Evolutionary conservation across 768 basidiomycete species (phyloP), one percentile per base, ranked within the genome.

Genomic region (Stropharia rugosoannulata): DNA sequence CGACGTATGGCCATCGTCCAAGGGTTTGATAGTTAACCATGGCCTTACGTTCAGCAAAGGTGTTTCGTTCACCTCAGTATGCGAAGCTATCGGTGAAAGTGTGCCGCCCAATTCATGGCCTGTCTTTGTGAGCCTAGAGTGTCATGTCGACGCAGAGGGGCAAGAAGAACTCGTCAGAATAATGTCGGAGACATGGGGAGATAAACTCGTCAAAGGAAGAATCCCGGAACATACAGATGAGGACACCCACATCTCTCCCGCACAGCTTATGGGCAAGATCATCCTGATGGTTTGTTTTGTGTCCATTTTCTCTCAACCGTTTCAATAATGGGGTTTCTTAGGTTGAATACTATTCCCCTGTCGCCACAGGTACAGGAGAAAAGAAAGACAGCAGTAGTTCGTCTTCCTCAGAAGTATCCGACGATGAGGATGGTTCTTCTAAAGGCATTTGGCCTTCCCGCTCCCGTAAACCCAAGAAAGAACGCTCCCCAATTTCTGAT

Each of bases 1-100:
- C 48, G 85, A 88, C 59, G 84, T 85, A 7, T 88, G 86, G 85
- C 75, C 81, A 5, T 79, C 80, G 0, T 68, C 73, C 6, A 73
- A 76, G 39, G 82, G 83, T 0, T 74, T 79, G 11, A 68, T 83
- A 48, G 83, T 86, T 32, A 86, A 81, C 0, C 85, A 86, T 58
- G 85, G 85, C 1, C 73, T 81, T 59, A 86, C 85, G 1, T 73
- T 85, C 55, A 81, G 76, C 59, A 75, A 76, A 60, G 74, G 77
- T 29, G 74, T 85, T 4, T 63, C 79, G 1, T 83, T 87, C 54
- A 51, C 74, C 19, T 73, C 72, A 25, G 85, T 85, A 0, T 84
- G 82, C 58, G 58, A 67, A 13, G 81, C 83, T 0, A 84, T 86
- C 54, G 76, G 74, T 1, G 66, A 75, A 11, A 70, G 73, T 3